Evolutionary conservation across 768 basidiomycete genomes (phyloP).

Genomic region (Neoboletus magnificus): DNA sequence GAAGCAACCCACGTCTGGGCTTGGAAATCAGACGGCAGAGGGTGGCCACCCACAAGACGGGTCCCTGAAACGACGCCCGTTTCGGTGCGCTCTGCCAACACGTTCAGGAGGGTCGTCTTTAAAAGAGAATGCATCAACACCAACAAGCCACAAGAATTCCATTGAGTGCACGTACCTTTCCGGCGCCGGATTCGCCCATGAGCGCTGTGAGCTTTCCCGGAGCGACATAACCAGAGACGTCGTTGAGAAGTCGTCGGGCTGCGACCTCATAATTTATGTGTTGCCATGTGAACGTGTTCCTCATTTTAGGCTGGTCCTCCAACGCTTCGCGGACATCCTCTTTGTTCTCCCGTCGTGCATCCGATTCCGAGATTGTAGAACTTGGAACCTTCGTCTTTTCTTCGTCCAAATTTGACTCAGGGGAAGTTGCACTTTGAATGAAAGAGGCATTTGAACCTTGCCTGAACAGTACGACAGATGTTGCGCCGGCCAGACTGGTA

Average conservation of each 20-base stretch:
- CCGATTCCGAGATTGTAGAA: slow-evolving; percentile 4
- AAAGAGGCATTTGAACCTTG: slow-evolving; percentile 42
- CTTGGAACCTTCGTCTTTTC: slow-evolving; percentile 25
- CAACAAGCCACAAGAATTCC: too few relatives aligned
- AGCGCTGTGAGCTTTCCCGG: slow-evolving; percentile 78
- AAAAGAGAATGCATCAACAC: not conserved
- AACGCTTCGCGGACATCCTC: slow-evolving; percentile 31
- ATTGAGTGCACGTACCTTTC: slow-evolving; percentile 32
- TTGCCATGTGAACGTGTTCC: slow-evolving; percentile 79
- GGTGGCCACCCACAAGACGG: slow-evolving; percentile 44
- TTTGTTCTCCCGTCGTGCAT: slow-evolving; percentile 5
- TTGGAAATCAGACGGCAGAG: slow-evolving; percentile 47
- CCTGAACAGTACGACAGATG: slow-evolving; percentile 61
- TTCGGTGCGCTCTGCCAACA: slow-evolving; percentile 38
- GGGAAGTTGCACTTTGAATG: not conserved
- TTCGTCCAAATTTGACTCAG: slow-evolving; percentile 26
- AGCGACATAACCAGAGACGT: slow-evolving; percentile 75
- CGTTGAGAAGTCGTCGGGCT: slow-evolving; percentile 56
- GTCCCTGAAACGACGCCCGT: slow-evolving; percentile 40
- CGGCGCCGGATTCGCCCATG: slow-evolving; percentile 64
- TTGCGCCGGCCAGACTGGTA: slow-evolving; percentile 34
- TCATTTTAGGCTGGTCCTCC: slow-evolving; percentile 34
- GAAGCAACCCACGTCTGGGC: slow-evolving; percentile 45
- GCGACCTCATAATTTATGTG: slow-evolving; percentile 64
- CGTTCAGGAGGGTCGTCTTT: slow-evolving; percentile 51